Percentiles rank a stretch among this genome's conserved stretches.
Evolutionary conservation across 352 stramenopile genomes (phyloP).

Genomic region (Globisporangium ultimum): DNA sequence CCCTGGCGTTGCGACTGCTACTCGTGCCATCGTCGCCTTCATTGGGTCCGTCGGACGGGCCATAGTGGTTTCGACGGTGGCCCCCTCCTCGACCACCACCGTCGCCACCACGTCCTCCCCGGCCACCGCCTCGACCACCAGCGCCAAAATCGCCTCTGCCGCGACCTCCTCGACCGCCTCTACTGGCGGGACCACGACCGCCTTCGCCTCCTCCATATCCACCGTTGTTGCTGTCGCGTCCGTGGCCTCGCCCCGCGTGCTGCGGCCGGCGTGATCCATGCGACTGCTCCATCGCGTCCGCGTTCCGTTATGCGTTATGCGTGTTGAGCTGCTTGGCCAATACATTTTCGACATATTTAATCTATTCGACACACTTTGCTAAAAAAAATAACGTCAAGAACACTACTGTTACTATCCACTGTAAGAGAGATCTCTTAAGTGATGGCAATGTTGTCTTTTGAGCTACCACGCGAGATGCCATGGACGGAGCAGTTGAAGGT

Average conservation of each 20-base stretch:
- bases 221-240: conserved; percentile 1
- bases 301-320: too few relatives aligned
- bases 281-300: background rate
- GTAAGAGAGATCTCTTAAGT: too few relatives aligned
- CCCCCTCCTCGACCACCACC: background rate
- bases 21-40: background rate
- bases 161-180: conserved; percentile 12
- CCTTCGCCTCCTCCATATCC: conserved; percentile 1
- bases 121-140: conserved; percentile 3
- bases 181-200: background rate
- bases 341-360: background rate
- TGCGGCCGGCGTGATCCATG: conserved; percentile 6
- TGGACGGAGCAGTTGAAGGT: too few relatives aligned
- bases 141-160: conserved; percentile 9
- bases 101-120: background rate
- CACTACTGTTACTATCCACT: too few relatives aligned
- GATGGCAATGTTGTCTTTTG: too few relatives aligned
- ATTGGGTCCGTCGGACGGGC: background rate
- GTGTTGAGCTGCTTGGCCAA: too few relatives aligned
- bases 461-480: too few relatives aligned
- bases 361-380: too few relatives aligned
- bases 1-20: background rate
- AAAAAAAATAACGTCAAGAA: too few relatives aligned
- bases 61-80: background rate
- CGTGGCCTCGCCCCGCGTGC: background rate